Evolutionary conservation across 345 rosid genomes (phyloP).

Genomic region (Eucalyptus regnans): DNA sequence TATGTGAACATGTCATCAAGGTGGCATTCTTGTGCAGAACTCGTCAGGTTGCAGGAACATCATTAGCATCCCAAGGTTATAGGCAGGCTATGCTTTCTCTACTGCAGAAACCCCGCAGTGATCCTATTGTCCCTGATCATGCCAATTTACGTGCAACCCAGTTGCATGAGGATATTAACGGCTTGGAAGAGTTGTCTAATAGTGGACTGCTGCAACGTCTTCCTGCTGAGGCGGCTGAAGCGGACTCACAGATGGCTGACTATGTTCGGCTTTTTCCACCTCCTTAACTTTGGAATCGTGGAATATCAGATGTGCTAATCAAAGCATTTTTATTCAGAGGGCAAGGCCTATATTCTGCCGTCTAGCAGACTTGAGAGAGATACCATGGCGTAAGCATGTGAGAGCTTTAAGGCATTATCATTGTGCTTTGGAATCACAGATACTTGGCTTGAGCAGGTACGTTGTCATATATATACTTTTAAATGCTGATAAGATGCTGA

Average conservation of each 20-base stretch:
- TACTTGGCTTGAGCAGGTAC: background rate
- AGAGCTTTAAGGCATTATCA: background rate
- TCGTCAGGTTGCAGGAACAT: constrained; percentile 34
- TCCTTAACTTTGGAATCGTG: background rate
- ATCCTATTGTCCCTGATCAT: constrained; percentile 36
- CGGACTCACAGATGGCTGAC: constrained; percentile 6
- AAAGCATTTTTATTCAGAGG: background rate
- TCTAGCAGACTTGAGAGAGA: background rate
- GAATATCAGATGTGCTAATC: background rate
- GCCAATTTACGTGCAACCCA: constrained; percentile 20
- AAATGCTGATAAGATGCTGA: background rate
- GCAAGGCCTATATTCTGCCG: background rate
- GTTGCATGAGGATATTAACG: constrained; percentile 8
- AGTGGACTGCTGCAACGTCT: constrained; percentile 33
- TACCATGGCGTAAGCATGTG: background rate
- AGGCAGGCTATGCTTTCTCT: constrained; percentile 29
- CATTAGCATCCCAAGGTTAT: constrained; percentile 27
- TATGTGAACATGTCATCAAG: constrained; percentile 42
- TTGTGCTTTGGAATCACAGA: background rate
- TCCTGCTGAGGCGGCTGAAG: constrained; percentile 14
- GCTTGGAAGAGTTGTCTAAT: constrained; percentile 31
- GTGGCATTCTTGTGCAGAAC: constrained; percentile 24
- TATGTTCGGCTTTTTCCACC: background rate
- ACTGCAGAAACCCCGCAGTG: constrained; percentile 31
- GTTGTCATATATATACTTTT: background rate